Evolutionary conservation across 2,329 filamentous ascomycete species (phyloP).

Genomic region (Colletotrichum karsti): DNA sequence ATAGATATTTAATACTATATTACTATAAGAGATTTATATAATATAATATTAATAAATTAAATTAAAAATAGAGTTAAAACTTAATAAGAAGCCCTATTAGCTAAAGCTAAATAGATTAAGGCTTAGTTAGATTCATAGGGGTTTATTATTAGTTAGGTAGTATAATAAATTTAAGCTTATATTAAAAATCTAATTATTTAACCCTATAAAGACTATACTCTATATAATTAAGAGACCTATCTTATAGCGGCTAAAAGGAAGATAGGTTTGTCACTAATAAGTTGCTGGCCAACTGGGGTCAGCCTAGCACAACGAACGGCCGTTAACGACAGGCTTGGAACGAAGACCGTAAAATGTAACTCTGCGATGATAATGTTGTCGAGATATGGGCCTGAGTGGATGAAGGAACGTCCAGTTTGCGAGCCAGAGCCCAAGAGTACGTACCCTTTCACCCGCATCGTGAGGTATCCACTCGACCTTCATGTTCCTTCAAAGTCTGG

Average conservation of each 20-base stretch:
- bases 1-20: no score
- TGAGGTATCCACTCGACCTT: not conserved
- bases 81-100: no score
- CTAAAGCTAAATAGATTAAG: no score
- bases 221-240: conserved; percentile 1
- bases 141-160: no score
- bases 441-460: not conserved
- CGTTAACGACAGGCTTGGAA: not conserved
- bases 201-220: no score
- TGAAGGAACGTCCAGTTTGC: not conserved
- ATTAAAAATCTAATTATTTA: no score
- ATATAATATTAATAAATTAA: no score
- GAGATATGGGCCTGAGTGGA: conserved; percentile 1
- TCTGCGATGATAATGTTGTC: conserved; percentile 12
- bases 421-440: not conserved
- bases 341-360: conserved; percentile 9
- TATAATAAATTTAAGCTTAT: no score
- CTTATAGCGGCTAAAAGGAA: not conserved
- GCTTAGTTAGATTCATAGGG: no score
- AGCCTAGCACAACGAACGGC: not conserved
- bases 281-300: conserved; percentile 1
- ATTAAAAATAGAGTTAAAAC: no score
- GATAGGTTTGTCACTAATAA: not conserved
- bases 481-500: conserved; percentile 1
- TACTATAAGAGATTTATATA: no score